phyloP scores from a whole-genome alignment of 495 filamentous ascomycete genomes.

The Aspergillus nidulans region DNA sequence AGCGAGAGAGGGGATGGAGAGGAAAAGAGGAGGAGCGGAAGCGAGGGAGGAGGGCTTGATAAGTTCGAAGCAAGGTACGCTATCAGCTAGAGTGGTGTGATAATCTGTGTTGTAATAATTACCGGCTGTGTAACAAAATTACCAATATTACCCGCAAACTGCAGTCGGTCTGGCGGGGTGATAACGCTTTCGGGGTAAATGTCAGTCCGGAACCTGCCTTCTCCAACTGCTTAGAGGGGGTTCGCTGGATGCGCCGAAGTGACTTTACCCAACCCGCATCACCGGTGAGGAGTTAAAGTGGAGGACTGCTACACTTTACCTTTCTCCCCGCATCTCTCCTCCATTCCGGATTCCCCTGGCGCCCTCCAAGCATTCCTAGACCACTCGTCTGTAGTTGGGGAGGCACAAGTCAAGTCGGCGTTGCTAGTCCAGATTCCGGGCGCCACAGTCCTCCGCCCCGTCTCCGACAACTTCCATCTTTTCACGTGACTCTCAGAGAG shows the following conservation, averaged over 20 bases:
- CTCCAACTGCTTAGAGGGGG: not conserved
- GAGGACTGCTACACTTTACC: not conserved
- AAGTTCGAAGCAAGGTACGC: not conserved
- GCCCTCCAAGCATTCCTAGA: too few species aligned
- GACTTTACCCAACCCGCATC: slow-evolving; percentile 22
- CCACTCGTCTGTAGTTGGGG: too few species aligned
- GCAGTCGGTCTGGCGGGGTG: not conserved
- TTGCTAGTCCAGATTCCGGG: not conserved
- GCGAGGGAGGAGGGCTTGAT: slow-evolving; percentile 15
- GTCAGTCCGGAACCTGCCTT: not conserved
- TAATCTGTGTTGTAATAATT: not conserved
- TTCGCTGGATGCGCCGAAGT: slow-evolving; percentile 14
- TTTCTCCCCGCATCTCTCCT: slow-evolving; percentile 3
- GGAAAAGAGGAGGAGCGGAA: slow-evolving; percentile 21
- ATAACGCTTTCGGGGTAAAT: not conserved
- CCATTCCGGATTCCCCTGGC: not conserved
- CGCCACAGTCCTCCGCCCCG: not conserved
- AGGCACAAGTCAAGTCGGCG: too few species aligned
- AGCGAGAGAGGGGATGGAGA: slow-evolving; percentile 18
- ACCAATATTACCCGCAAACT: not conserved
- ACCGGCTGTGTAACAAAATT: not conserved
- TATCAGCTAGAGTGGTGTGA: not conserved
- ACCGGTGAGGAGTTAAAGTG: slow-evolving; percentile 27
- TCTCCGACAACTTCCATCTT: not conserved
- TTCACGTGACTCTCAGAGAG: slow-evolving; percentile 1